Evolutionary conservation across 1,284 basidiomycete genomes (phyloP).

Genomic region (Coniophora puteana): DNA sequence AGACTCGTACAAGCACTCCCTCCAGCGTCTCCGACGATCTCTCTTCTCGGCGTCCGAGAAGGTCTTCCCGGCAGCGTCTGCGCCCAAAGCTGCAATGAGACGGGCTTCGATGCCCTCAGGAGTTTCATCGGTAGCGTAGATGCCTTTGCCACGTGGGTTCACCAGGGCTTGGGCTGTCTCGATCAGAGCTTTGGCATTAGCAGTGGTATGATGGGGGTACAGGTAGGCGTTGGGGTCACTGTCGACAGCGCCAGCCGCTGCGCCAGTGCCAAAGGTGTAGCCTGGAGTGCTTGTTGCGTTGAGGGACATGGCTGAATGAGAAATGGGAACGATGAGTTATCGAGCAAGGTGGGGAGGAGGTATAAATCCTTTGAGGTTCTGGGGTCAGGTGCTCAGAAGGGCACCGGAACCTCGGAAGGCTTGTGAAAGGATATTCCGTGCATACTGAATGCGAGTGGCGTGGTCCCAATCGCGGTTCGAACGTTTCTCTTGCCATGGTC

Average conservation of each 20-base stretch:
- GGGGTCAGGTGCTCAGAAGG: constrained; percentile 11
- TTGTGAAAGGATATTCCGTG: too few species aligned
- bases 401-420: too few species aligned
- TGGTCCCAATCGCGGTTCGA: too few species aligned
- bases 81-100: constrained; percentile 33
- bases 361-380: constrained; percentile 4
- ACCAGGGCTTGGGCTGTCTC: constrained; percentile 40
- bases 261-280: constrained; percentile 18
- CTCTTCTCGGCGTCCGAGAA: constrained; percentile 33
- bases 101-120: constrained; percentile 40
- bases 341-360: background rate
- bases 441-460: too few species aligned
- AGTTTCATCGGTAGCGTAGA: constrained; percentile 53
- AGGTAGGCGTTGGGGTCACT: constrained; percentile 25
- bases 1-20: constrained; percentile 41
- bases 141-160: constrained; percentile 44
- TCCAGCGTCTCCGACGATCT: constrained; percentile 40
- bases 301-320: constrained; percentile 14
- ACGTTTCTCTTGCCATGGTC: too few species aligned
- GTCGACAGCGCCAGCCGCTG: constrained; percentile 1
- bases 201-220: constrained; percentile 38
- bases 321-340: constrained; percentile 1
- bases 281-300: constrained; percentile 20
- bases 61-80: constrained; percentile 19
- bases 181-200: constrained; percentile 39